Conservation (phyloP, 441 rosid genomes). For the Euphorbia celastroides region DNA sequence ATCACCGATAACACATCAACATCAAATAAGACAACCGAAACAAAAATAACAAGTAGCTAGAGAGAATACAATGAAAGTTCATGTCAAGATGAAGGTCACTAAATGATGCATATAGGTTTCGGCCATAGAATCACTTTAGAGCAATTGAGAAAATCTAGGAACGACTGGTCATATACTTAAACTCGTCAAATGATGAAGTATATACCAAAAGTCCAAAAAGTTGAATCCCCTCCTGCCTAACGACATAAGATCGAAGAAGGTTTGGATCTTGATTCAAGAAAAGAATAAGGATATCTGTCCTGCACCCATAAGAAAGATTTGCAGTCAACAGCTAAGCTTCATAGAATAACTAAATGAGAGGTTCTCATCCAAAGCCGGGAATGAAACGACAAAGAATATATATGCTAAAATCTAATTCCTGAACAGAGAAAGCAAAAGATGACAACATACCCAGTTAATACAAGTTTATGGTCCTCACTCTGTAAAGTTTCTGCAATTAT, state of each 20-base stretch:
- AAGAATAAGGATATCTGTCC: conserved; percentile 99
- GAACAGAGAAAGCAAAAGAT: conserved; percentile 13
- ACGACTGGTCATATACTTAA: background rate
- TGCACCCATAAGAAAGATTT: conserved; percentile 64
- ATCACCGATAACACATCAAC: background rate
- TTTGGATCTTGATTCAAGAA: conserved; percentile 96
- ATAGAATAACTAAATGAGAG: background rate
- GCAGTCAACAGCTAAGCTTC: conserved; percentile 26
- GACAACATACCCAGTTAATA: conserved; percentile 82
- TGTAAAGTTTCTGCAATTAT: conserved; percentile 80
- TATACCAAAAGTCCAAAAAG: conserved; percentile 89
- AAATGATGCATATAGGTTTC: background rate
- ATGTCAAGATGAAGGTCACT: background rate
- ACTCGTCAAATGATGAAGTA: conserved; percentile 16
- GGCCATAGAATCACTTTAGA: background rate
- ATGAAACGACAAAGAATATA: background rate
- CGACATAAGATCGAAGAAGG: conserved; percentile 88
- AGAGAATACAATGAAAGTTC: background rate
- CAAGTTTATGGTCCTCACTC: conserved; percentile 82
- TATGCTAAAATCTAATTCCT: too few relatives aligned
- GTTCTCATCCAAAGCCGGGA: background rate
- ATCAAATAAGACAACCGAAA: background rate
- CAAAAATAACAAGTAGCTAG: background rate
- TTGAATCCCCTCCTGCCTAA: conserved; percentile 69
- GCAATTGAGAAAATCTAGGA: background rate